Evolutionary conservation across 2,329 filamentous ascomycete species (phyloP), one percentile per base, ranked within the genome.

Genomic region (Sphaerostilbella broomeana): DNA sequence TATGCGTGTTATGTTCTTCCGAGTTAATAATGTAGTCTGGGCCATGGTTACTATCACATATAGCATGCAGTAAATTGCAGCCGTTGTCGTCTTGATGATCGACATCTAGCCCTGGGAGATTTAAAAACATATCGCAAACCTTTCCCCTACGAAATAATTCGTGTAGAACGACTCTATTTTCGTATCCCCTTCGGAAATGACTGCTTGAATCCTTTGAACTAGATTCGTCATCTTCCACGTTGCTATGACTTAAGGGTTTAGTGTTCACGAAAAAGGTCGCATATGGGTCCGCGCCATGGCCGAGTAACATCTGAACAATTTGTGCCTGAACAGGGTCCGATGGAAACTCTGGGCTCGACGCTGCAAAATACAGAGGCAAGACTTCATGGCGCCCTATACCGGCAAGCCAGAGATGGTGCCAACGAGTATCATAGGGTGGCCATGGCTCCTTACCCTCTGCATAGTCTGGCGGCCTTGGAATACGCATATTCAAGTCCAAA

Each of bases 261-360:
- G n/a, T n/a, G n/a, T n/a, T n/a, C n/a, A n/a, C n/a, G n/a, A 32
- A 11, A 13, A 50, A 49, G 6, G 37, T 46, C 7, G 43, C 47
- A 17, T 52, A 52, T 1, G 53, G 56, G 34, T 56, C 41, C 1
- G 51, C 55, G 3, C 55, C 56, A 21, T 54, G 46, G 1, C 47
- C 38, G 11, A 59, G 36, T 3, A 57, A 32, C 2, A 48, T 6
- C 3, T 42, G 30, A 13, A 53, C 28, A 10, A 52, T 20, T 18
- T 35, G 24, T 16, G 5, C n/a, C 15, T 15, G 6, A 25, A 25
- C 22, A 25, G 22, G 22, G 22, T 6, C 11, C 8, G 1, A 16
- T 12, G 6, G 12, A 2, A 2, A 4, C 3, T n/a, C 2, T 8
- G 39, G 8, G 7, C 35, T 3, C 6, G 16, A 38, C n/a, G 24